These are phyloP conservation scores for Populus hybrid DNA, from an alignment of 441 rosid species.

Conservation along the genomic window DNA sequence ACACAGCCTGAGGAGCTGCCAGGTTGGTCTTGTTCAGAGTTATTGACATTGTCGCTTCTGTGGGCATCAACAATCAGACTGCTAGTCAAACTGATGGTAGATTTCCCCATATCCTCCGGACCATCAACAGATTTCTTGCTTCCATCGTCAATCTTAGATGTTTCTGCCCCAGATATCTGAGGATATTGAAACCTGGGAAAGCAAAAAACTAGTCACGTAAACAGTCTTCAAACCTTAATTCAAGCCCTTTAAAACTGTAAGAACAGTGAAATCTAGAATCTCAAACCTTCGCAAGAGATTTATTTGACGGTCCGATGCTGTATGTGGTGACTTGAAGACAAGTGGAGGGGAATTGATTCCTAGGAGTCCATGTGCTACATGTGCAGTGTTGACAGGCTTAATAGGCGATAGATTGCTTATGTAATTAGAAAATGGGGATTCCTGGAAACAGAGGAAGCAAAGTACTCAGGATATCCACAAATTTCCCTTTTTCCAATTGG, in stretches of 20 bases:
- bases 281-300: conserved; percentile 38
- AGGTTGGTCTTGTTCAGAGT: conserved; percentile 24
- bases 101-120: conserved; percentile 23
- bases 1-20: conserved; percentile 36
- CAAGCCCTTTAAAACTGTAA: neutral
- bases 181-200: conserved; percentile 31
- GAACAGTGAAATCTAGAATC: neutral
- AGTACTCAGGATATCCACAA: neutral
- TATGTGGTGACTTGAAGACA: conserved; percentile 46
- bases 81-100: conserved; percentile 8
- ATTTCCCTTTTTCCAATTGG: neutral
- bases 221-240: conserved; percentile 3
- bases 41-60: conserved; percentile 19
- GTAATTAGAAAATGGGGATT: conserved; percentile 49
- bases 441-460: conserved; percentile 31
- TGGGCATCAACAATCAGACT: conserved; percentile 16
- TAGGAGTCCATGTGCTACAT: conserved; percentile 34
- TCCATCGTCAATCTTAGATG: conserved; percentile 15
- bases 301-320: conserved; percentile 25
- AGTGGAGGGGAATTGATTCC: conserved; percentile 52
- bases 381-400: conserved; percentile 31
- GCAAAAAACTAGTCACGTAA: conserved; percentile 15
- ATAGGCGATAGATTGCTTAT: conserved; percentile 50
- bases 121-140: conserved; percentile 12
- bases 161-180: conserved; percentile 24